phyloP scores from a whole-genome alignment of 2,329 filamentous ascomycete species.

The Domatiomyces catenatus region DNA sequence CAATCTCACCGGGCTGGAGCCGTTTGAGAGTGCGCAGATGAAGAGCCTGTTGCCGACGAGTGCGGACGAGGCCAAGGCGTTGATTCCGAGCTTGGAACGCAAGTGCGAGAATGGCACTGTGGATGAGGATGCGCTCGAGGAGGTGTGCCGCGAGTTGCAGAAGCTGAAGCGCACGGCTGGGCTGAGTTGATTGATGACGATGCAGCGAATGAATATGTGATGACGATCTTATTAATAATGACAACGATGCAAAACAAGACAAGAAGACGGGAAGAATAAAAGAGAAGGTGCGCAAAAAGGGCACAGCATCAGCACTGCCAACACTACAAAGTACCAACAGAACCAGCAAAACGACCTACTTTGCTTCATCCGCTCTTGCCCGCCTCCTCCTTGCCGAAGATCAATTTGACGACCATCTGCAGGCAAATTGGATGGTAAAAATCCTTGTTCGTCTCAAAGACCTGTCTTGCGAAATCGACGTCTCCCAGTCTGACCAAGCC shows the following conservation, averaged over 20 bases:
- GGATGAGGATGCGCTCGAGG: conserved; percentile 65
- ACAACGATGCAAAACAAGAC: neutral
- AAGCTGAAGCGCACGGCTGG: conserved; percentile 41
- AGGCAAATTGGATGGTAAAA: conserved; percentile 95
- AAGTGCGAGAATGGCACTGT: conserved; percentile 50
- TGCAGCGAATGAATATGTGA: neutral
- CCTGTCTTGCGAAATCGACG: conserved; percentile 56
- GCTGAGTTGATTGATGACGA: neutral
- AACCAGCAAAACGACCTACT: neutral
- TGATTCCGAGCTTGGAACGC: conserved; percentile 75
- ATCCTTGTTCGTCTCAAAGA: conserved; percentile 72
- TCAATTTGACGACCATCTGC: conserved; percentile 72
- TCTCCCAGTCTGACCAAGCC: conserved; percentile 56
- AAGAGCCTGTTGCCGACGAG: conserved; percentile 84
- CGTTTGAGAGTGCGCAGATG: conserved; percentile 70
- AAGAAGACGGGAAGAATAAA: neutral
- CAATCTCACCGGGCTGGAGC: conserved; percentile 48
- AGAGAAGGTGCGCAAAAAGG: neutral
- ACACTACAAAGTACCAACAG: no score
- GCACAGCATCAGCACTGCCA: neutral
- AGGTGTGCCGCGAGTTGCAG: conserved; percentile 76
- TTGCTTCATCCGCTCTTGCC: neutral
- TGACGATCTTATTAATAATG: neutral
- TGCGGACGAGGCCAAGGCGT: conserved; percentile 87
- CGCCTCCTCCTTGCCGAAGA: conserved; percentile 31